phyloP scores from a whole-genome alignment of 2,329 filamentous ascomycete genomes.

The Chrysoporthe puriensis region DNA sequence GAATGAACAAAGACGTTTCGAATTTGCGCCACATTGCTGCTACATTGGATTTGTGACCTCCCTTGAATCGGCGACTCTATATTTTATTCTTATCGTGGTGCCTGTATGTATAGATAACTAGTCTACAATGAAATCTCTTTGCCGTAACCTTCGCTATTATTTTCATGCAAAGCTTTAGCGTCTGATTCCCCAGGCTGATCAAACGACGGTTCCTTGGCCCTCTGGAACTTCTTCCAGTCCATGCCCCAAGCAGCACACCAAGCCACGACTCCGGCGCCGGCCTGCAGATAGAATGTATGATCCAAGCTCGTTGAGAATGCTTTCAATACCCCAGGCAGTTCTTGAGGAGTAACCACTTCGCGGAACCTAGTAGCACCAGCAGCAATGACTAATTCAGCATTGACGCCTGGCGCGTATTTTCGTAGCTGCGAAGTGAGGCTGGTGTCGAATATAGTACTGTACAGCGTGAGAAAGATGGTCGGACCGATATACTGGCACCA shows the following conservation, averaged over 20 bases:
- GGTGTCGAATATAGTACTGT: slow-evolving; percentile 38
- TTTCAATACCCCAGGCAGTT: slow-evolving; percentile 42
- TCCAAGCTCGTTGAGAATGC: slow-evolving; percentile 46
- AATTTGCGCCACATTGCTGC: background rate
- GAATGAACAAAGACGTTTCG: background rate
- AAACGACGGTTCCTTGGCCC: slow-evolving; percentile 16
- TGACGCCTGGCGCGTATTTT: slow-evolving; percentile 27
- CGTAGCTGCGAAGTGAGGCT: background rate
- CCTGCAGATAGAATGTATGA: slow-evolving; percentile 35
- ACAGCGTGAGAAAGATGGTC: slow-evolving; percentile 22
- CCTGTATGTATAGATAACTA: background rate
- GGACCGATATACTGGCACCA: slow-evolving; percentile 23
- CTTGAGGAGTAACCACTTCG: slow-evolving; percentile 35
- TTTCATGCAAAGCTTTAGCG: background rate
- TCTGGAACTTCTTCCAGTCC: slow-evolving; percentile 41
- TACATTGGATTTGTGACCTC: background rate
- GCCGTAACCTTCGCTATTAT: background rate
- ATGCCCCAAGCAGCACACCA: slow-evolving; percentile 17
- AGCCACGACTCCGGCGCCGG: slow-evolving; percentile 3
- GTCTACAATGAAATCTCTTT: background rate
- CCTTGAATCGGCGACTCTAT: background rate
- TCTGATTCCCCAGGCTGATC: background rate
- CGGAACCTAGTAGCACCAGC: slow-evolving; percentile 49
- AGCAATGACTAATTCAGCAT: slow-evolving; percentile 40
- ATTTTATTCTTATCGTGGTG: background rate